phyloP scores from a whole-genome alignment of 2,329 filamentous ascomycete species.

The Coniochaeta sp. region DNA sequence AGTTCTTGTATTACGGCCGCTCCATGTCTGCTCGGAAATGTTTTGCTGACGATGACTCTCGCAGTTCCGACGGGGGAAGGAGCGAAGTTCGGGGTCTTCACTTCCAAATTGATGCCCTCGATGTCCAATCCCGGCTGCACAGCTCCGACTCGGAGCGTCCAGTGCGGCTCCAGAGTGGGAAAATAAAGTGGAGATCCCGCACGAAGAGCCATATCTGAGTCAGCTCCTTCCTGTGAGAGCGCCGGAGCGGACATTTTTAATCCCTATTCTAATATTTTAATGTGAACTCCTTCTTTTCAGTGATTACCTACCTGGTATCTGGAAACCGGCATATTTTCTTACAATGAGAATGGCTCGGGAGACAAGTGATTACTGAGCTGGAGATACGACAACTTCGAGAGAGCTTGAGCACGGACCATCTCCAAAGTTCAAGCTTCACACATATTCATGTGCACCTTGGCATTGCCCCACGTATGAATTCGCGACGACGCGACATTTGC shows the following conservation, averaged over 20 bases:
- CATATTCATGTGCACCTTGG: not conserved
- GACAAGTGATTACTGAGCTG: not conserved
- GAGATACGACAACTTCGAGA: too few relatives aligned
- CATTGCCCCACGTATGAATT: not conserved
- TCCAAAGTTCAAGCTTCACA: too few relatives aligned
- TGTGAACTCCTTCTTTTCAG: too few relatives aligned
- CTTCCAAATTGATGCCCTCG: not conserved
- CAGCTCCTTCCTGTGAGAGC: too few relatives aligned
- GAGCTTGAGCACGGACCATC: slow-evolving; percentile 1
- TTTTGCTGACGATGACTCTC: not conserved
- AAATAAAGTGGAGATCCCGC: too few relatives aligned
- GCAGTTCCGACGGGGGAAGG: not conserved
- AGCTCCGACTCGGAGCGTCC: not conserved
- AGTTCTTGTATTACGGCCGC: not conserved
- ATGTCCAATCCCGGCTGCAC: not conserved
- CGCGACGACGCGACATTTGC: not conserved
- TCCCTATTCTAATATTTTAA: too few relatives aligned
- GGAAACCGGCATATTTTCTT: too few relatives aligned
- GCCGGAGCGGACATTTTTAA: too few relatives aligned
- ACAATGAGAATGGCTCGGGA: not conserved
- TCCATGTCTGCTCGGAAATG: too few relatives aligned
- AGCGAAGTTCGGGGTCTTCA: not conserved
- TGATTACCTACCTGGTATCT: too few relatives aligned
- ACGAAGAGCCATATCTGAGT: too few relatives aligned
- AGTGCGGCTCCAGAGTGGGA: too few relatives aligned